Base-by-base conservation (phyloP, 495 filamentous ascomycete species). In the Friedmanniomyces endolithicus region DNA sequence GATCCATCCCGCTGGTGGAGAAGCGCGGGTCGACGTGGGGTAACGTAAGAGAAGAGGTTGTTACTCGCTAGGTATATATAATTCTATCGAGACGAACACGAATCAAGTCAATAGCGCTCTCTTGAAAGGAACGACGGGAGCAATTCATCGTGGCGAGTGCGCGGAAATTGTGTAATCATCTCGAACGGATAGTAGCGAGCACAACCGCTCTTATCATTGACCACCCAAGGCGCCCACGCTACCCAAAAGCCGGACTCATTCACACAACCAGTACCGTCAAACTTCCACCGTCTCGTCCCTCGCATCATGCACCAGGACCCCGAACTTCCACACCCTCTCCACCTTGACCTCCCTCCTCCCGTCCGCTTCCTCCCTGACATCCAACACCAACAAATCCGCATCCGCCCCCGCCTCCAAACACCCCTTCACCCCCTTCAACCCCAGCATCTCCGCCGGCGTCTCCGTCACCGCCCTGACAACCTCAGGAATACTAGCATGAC, bases 281-380 rank as follows among this genome's bases (percentile, higher is more conserved):
- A 49, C 7, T 14, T 27, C 48, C 29, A 50, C 39, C 4, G 17
- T 25, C 11, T 52, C 27, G 7, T 47, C 53, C 25, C 14, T 3
- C 11, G 41, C 52, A 39, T 58, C 55, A 58, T 59, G 47, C 12
- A 64, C 62, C 55, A 51, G 24, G 22, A 29, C 37, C 20, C 85
- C 85, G 64, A 84, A 81, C 68, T 89, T 89, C 83, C 83, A 89
- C 25, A 87, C 84, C 65, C 87, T 76, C 56, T 85, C 81, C 8
- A 89, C 74, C 37, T 68, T 73, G 63, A 89, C 67, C n/a, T 73
- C 67, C 56, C 63, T 67, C 67, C 50, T 70, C 58, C 68, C 73
- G 57, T 48, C 53, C 9, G 56, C 64, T 58, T 75, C 74, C 8
- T 65, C 64, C 31, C 64, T 69, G 62, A 85, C 79, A 11, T 75